Evolutionary conservation across 768 basidiomycete genomes (phyloP).

Genomic region (Fibroporia radiculosa): DNA sequence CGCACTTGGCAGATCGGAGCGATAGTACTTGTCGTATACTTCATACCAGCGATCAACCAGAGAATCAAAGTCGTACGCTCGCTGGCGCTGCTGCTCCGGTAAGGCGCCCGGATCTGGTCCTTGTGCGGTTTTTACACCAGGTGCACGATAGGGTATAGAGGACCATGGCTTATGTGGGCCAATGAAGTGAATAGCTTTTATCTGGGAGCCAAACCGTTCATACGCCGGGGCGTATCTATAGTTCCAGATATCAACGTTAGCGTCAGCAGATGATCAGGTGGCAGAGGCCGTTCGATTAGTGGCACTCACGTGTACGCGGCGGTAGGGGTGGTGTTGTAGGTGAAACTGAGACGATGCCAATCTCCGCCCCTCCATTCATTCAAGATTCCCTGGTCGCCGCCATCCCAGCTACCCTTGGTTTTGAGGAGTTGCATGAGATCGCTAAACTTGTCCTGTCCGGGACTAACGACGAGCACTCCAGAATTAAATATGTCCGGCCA

Average conservation of each 20-base stretch:
- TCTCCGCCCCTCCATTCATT: constrained; percentile 87
- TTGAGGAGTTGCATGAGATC: constrained; percentile 64
- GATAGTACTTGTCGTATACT: constrained; percentile 85
- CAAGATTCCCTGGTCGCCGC: constrained; percentile 95
- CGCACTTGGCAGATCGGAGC: constrained; percentile 41
- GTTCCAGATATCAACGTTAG: constrained; percentile 15
- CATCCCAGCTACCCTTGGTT: constrained; percentile 87
- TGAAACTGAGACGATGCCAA: constrained; percentile 95
- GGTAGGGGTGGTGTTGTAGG: constrained; percentile 96
- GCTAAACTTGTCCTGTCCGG: constrained; percentile 76
- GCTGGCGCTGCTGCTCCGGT: constrained; percentile 19
- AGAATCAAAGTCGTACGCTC: constrained; percentile 67
- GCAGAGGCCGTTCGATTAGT: background rate
- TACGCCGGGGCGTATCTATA: constrained; percentile 93
- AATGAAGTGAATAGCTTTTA: constrained; percentile 88
- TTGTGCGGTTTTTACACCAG: constrained; percentile 34
- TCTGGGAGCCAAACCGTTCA: constrained; percentile 82
- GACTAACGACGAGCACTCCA: constrained; percentile 83
- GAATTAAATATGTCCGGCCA: constrained; percentile 99
- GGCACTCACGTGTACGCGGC: constrained; percentile 87
- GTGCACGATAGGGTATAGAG: constrained; percentile 59
- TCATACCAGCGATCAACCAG: constrained; percentile 88
- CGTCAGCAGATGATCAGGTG: constrained; percentile 5
- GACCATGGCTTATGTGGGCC: constrained; percentile 96
- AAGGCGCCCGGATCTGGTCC: constrained; percentile 20